Evolutionary conservation across 2,329 filamentous ascomycete species (phyloP), one percentile per base, ranked within the genome.

Genomic region (Niveomyces coronatus): DNA sequence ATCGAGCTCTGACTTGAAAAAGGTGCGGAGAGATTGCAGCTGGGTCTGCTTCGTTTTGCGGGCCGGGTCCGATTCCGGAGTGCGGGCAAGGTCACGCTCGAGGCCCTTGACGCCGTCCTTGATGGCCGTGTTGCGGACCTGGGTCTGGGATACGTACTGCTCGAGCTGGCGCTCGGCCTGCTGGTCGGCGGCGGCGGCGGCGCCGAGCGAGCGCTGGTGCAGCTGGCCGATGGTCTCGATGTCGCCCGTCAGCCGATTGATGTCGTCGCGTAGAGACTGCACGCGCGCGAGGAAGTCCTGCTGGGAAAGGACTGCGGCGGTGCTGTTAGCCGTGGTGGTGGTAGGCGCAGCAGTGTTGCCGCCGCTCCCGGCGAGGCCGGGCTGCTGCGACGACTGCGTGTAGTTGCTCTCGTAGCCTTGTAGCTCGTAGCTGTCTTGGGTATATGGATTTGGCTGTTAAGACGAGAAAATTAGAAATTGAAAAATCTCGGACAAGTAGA

Each of bases 31-130:
- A 44, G 74, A 73, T 48, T 75, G 68, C 40, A 83, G 70, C 58
- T 86, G 82, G 44, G 73, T 76, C 53, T 70, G 68, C 67, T 89
- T 89, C 48, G 80, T 70, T 43, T 62, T 65, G 57, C 78, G 79
- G 46, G 68, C 68, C 39, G 65, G 63, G 55, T 76, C 73, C 23
- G 65, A 63, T 55, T 76, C 73, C 23, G 63, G 60, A 15, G 79
- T 82, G 56, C 76, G 75, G 55, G 70, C 65, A 31, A 79, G 73
- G 57, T 89, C 84, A 44, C 64, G 67, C 62, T 87, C 82, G 39
- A 89, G 68, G 48, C 72, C 74, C 59, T 83, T 84, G 65, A 89
- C 83, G 61, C 84, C 77, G 53, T 85, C 79, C 55, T 82, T 80
- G 66, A 89, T 85, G 46, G 73, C 68, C n/a, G 74, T 78, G 62